These are phyloP conservation scores for Scedosporium apiospermum DNA, from an alignment of 2,329 filamentous ascomycete species.

Conservation along the genomic window DNA sequence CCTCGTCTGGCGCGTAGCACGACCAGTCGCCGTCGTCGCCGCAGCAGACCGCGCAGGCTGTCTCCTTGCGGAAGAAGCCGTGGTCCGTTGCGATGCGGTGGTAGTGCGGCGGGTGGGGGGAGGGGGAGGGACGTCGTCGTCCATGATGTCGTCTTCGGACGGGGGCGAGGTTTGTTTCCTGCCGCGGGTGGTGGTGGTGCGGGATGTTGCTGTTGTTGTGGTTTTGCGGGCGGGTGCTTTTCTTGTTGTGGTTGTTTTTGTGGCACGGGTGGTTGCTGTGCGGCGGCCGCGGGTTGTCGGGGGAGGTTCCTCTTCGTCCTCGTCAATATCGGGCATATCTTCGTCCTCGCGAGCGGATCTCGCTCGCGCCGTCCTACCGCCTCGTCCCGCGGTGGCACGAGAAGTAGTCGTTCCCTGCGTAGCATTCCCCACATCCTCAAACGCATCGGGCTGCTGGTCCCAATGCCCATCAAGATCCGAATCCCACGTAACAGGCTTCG, in stretches of 20 bases:
- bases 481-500: constrained; percentile 75
- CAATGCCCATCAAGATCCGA: constrained; percentile 81
- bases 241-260: constrained; percentile 27
- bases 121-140: constrained; percentile 34
- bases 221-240: constrained; percentile 34
- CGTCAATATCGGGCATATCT: constrained; percentile 27
- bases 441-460: constrained; percentile 65
- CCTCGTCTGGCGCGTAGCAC: constrained; percentile 33
- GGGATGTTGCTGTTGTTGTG: constrained; percentile 24
- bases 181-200: constrained; percentile 23
- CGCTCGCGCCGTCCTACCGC: constrained; percentile 14
- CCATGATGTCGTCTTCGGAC: constrained; percentile 40
- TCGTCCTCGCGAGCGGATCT: constrained; percentile 39
- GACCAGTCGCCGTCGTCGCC: constrained; percentile 16
- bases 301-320: constrained; percentile 31
- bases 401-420: neutral
- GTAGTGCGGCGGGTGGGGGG: constrained; percentile 17
- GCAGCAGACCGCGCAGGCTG: constrained; percentile 27
- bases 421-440: constrained; percentile 11
- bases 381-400: constrained; percentile 8
- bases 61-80: constrained; percentile 17
- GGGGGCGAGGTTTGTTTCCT: constrained; percentile 24
- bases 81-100: constrained; percentile 1
- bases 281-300: constrained; percentile 19
- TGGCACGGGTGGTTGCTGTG: constrained; percentile 18